Conservation (phyloP, 306 rosid genomes). For the Sechiopsis laciniata region DNA sequence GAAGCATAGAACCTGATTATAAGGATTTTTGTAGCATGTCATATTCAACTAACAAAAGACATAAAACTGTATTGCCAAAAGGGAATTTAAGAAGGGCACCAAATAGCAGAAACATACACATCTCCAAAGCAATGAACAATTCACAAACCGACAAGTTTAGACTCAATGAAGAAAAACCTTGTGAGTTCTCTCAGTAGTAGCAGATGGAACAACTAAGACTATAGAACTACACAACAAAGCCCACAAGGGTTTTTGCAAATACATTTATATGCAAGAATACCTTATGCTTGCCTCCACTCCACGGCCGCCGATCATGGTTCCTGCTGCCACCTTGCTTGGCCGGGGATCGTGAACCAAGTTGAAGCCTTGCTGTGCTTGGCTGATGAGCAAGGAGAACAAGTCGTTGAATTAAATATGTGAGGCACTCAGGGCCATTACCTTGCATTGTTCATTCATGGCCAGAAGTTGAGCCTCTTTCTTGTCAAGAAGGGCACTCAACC, state of each 20-base stretch:
- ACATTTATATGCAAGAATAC: slow-evolving; percentile 28
- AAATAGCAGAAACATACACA: slow-evolving; percentile 10
- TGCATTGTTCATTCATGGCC: slow-evolving; percentile 96
- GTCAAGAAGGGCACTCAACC: slow-evolving; percentile 86
- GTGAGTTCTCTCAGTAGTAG: slow-evolving; percentile 22
- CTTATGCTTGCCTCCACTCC: slow-evolving; percentile 12
- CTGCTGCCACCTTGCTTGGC: slow-evolving; percentile 22
- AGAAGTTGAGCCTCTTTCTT: slow-evolving; percentile 97
- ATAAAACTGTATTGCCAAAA: background rate
- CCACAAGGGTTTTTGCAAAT: slow-evolving; percentile 29
- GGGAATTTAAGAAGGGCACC: background rate
- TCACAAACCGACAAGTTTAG: slow-evolving; percentile 33
- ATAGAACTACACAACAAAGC: slow-evolving; percentile 35
- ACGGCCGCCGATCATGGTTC: slow-evolving; percentile 21
- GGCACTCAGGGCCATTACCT: slow-evolving; percentile 94
- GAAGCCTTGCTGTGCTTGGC: slow-evolving; percentile 14
- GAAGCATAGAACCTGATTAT: background rate
- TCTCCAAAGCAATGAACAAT: background rate
- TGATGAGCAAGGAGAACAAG: slow-evolving; percentile 15
- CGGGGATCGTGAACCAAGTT: slow-evolving; percentile 17
- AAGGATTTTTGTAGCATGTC: slow-evolving; percentile 2
- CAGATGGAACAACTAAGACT: slow-evolving; percentile 13
- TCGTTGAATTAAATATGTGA: slow-evolving; percentile 43
- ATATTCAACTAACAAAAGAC: background rate
- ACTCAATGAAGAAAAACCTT: slow-evolving; percentile 28